Evolutionary conservation across 75 land plant genomes (phyloP), one percentile per base, ranked within the genome.

Genomic region (Selaginella tamariscina): DNA sequence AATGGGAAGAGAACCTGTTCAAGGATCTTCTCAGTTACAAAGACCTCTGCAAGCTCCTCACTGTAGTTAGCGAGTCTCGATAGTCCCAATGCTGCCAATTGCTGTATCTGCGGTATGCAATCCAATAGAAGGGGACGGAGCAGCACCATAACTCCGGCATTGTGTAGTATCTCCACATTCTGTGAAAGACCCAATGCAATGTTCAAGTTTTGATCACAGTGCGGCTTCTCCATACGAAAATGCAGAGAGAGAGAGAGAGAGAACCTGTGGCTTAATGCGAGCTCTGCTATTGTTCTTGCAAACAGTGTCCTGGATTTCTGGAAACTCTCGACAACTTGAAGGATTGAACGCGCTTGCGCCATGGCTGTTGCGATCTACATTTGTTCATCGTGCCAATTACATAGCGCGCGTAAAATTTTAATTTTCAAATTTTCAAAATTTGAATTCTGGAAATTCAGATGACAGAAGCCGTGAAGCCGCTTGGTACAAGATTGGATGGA

Each of bases 291-390:
- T 2, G 32, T 24, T 13, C 65, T 26, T 1, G 62, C 74, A 56
- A 76, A 76, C 15, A 56, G 29, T 22, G 27, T 33, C n/a, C 72
- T 32, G 33, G 78, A 57, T 30, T 71, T 76, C 66, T 76, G 74
- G 55, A 33, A 76, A 33, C 5, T 66, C 44, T 76, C 78, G 21
- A 76, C 64, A 27, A 71, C 69, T n/a, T 76, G 74, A 28, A 76
- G 74, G 57, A 76, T 71, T 27, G 73, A 67, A 22, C 78, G 72
- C 24, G 75, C 70, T 39, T 73, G 70, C 27, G 78, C 73, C 73
- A 71, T 71, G 5, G 11, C 49, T 55, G n/a, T n/a, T n/a, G n/a
- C n/a, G n/a, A 5, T 39, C 49, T 39, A 39, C 49, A 39, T 39
- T 5, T 15, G n/a, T n/a, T n/a, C 49, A 39, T 39, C 49, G 49